Base-by-base conservation (phyloP, 495 filamentous ascomycete species). In the Hypoxylon fragiforme region DNA sequence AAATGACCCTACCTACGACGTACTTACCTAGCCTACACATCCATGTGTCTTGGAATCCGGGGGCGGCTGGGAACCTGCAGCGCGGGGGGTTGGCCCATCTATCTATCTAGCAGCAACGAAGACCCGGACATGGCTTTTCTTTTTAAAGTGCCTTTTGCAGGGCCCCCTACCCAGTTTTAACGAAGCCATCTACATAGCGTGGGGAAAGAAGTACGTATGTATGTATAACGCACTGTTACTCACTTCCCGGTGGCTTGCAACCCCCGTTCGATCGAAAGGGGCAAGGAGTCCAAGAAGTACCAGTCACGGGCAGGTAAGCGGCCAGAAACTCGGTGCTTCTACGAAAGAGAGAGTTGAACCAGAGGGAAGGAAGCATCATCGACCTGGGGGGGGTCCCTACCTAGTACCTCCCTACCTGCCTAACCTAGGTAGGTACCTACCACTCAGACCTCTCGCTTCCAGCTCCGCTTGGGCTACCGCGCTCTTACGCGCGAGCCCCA, bases 311-410 rank as follows among this genome's bases (percentile, higher is more conserved):
- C 38, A 62, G 16, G 58, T 62, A 62, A 62, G 58, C 58, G 58
- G 58, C 58, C 58, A 62, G 51, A 62, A 56, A 62, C 52, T 62
- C 58, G 58, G 58, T 62, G 58, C 38, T 62, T 62, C 58, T 62
- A 47, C 47, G 26, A 14, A 43, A 62, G 36, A 46, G 38, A n/a
- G n/a, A n/a, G n/a, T n/a, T 48, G 42, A 52, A 47, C 42, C 52
- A 56, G 39, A 19, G 36, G 32, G 47, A 30, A 13, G 32, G 44
- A 37, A 19, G 43, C 16, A 50, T 56, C 42, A 47, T 47, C 47
- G n/a, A n/a, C n/a, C n/a, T n/a, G n/a, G n/a, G n/a, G n/a, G n/a
- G n/a, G n/a, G n/a, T n/a, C n/a, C n/a, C n/a, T n/a, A n/a, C n/a
- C n/a, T n/a, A n/a, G n/a, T n/a, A n/a, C n/a, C n/a, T n/a, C n/a